phyloP scores from a whole-genome alignment of 2,329 filamentous ascomycete genomes.

The Fusarium hainanense region DNA sequence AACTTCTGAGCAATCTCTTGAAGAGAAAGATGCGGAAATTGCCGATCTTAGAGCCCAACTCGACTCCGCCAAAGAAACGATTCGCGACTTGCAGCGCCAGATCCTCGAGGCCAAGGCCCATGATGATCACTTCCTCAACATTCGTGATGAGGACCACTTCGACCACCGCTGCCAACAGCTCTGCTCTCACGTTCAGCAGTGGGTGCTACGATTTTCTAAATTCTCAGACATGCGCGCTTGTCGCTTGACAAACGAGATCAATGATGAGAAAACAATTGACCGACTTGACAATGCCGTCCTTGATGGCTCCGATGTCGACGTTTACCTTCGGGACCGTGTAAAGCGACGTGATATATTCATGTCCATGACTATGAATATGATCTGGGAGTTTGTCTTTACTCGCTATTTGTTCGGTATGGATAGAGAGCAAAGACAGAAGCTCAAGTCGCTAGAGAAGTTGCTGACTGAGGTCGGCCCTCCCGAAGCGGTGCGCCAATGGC shows the following conservation, averaged over 20 bases:
- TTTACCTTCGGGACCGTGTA: conserved; percentile 87
- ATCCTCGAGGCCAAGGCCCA: conserved; percentile 69
- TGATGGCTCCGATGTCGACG: conserved; percentile 92
- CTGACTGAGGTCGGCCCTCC: conserved; percentile 87
- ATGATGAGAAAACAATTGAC: conserved; percentile 92
- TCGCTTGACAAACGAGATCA: conserved; percentile 83
- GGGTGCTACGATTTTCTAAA: conserved; percentile 97
- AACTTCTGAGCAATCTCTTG: conserved; percentile 72
- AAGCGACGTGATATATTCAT: conserved; percentile 94
- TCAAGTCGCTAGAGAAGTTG: conserved; percentile 94
- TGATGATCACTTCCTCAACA: conserved; percentile 78
- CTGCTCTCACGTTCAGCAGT: conserved; percentile 95
- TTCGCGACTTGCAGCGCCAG: conserved; percentile 63
- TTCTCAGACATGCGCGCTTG: conserved; percentile 93
- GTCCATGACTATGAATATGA: conserved; percentile 98
- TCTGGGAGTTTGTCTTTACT: conserved; percentile 99
- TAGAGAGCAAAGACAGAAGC: conserved; percentile 94
- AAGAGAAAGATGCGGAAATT: conserved; percentile 87
- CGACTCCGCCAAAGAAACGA: conserved; percentile 73
- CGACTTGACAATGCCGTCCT: conserved; percentile 93
- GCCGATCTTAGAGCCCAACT: conserved; percentile 81
- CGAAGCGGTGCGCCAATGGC: conserved; percentile 95
- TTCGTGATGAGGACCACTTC: conserved; percentile 94
- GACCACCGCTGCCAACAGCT: conserved; percentile 93
- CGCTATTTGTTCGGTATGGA: conserved; percentile 99